These are phyloP conservation scores for Apiospora aurea DNA, from an alignment of 2,329 filamentous ascomycete species.

Conservation along the genomic window DNA sequence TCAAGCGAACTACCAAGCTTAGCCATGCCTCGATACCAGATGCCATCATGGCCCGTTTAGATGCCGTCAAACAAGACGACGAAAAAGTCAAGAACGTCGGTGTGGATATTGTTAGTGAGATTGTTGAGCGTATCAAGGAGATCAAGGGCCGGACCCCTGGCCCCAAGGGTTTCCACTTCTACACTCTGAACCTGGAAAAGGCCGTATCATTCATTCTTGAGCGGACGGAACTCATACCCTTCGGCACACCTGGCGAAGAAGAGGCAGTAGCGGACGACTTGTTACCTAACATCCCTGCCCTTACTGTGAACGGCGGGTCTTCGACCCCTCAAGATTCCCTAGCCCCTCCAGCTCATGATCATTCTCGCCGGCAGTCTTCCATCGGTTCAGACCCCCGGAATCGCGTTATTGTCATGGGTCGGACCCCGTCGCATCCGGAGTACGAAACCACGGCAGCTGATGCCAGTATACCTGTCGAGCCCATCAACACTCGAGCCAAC, in stretches of 20 bases:
- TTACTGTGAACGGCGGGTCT: conserved; percentile 62
- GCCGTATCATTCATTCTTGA: conserved; percentile 93
- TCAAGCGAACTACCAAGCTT: conserved; percentile 91
- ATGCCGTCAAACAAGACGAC: conserved; percentile 78
- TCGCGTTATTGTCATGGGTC: conserved; percentile 79
- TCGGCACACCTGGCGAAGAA: conserved; percentile 54
- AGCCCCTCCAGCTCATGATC: conserved; percentile 38
- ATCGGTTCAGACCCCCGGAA: conserved; percentile 88
- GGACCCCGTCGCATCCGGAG: conserved; percentile 64
- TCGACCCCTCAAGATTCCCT: conserved; percentile 36
- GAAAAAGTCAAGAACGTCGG: conserved; percentile 82
- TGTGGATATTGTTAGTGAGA: conserved; percentile 82
- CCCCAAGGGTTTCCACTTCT: conserved; percentile 91
- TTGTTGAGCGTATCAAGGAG: conserved; percentile 79
- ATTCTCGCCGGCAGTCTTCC: conserved; percentile 73
- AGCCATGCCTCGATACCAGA: conserved; percentile 86
- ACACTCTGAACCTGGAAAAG: conserved; percentile 95
- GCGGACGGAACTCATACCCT: conserved; percentile 80
- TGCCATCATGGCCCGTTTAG: conserved; percentile 72
- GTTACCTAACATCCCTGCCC: conserved; percentile 50
- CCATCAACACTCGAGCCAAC: conserved; percentile 79
- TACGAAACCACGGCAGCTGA: conserved; percentile 79
- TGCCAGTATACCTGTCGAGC: conserved; percentile 76
- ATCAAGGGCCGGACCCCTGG: conserved; percentile 63
- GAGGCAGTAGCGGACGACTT: conserved; percentile 59